A percentile compares a stretch with the other conserved stretches of the same genome.
Conservation (phyloP, 169 alveolate genomes). For the Babesia ovata region DNA sequence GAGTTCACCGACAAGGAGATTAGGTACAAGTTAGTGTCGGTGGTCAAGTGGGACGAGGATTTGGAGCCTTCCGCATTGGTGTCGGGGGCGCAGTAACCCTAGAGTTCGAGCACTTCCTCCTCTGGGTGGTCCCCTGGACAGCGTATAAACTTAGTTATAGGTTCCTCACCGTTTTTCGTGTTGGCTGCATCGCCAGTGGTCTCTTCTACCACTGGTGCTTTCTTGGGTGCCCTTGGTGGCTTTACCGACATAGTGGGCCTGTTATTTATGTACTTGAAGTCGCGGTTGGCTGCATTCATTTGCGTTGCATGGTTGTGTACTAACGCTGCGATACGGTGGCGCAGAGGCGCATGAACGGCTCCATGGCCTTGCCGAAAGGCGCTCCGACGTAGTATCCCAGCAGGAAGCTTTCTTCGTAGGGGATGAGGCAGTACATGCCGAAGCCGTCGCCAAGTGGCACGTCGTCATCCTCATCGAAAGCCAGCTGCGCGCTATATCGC, state of each 20-base stretch:
- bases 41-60: constrained; percentile 69
- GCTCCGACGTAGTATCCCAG: constrained; percentile 15
- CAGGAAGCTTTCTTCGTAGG: constrained; percentile 8
- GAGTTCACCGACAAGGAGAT: constrained; percentile 52
- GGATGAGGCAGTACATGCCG: constrained; percentile 29
- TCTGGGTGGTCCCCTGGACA: constrained; percentile 1
- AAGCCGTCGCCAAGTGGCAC: constrained; percentile 19
- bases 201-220: neutral
- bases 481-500: constrained; percentile 6
- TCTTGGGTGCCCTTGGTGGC: neutral
- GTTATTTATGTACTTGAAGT: constrained; percentile 6
- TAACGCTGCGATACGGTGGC: constrained; percentile 17
- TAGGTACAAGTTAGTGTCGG: constrained; percentile 38
- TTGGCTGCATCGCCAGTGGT: too few relatives aligned
- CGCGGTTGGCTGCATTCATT: constrained; percentile 16
- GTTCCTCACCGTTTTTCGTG: neutral
- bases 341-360: constrained; percentile 30
- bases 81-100: constrained; percentile 1
- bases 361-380: constrained; percentile 41
- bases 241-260: neutral
- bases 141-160: neutral
- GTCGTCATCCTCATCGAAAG: constrained; percentile 6
- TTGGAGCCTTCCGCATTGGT: constrained; percentile 21
- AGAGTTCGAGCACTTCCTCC: constrained; percentile 29
- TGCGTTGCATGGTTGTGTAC: neutral